Base-by-base conservation (phyloP, 192 early-diverging fungal species). In the Coemansia sp. region DNA sequence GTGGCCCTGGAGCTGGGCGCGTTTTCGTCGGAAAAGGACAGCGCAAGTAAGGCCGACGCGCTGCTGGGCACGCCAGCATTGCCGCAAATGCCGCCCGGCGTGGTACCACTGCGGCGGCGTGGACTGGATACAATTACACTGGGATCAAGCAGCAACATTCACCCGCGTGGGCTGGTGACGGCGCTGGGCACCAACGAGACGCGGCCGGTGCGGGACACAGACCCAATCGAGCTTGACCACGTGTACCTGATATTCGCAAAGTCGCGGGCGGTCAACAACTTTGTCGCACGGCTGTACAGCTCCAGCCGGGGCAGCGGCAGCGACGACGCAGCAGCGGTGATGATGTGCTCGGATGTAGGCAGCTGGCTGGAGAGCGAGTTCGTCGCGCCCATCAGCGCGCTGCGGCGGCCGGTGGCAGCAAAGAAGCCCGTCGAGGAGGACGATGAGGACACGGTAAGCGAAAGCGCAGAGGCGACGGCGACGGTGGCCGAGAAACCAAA, bases 211-310 rank as follows among this genome's bases (percentile, higher is more conserved):
- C 62, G 73, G 0, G 62, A 65, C 31, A 62, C 67, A 6, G 62
- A 69, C 12, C 50, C 62, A 2, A 28, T 76, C 0, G 73, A 69
- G 56, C 59, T 76, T 54, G 73, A 76, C 50, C 67, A 76, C 47
- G 73, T 76, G 12, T 76, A 76, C 22, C 25, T 76, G 67, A 69
- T 76, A 56, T 76, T 76, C 24, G 73, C 73, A 8, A 58, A 59
- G 32, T 61, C 73, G 0, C 66, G 73, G 0, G 67, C 67, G 0
- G 73, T 76, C 33, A 76, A 76, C 35, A 76, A 76, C 31, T 76
- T 76, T 59, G 73, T 76, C n/a, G 73, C 73, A 0, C 53, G 67
- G 1, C 44, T 76, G 29, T 67, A 76, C 27, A 62, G 45, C 48
- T 40, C 38, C 16, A 30, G 23, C 5, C 6, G 40, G 24, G 43